These are phyloP conservation scores for Cucumis sativus DNA, from an alignment of 306 rosid genomes.

Conservation along the genomic window Cucumber_9930_V3 NC_026658.2:23491501-23492000, in stretches of 20 bases:
- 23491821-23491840: not conserved
- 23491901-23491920: constrained; percentile 15
- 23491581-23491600: too few species aligned
- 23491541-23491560: too few species aligned
- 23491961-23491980: constrained; percentile 6
- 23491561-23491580: too few species aligned
- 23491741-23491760: not conserved
- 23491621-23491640: too few species aligned
- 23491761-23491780: not conserved
- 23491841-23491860: not conserved
- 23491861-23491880: constrained; percentile 2
- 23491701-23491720: not conserved
- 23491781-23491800: not conserved
- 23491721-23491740: not conserved
- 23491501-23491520: too few species aligned
- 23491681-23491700: not conserved
- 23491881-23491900: constrained; percentile 19
- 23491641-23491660: too few species aligned
- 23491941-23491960: constrained; percentile 8
- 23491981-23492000: not conserved
- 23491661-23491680: too few species aligned
- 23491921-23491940: constrained; percentile 13
- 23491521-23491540: too few species aligned
- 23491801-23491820: not conserved
- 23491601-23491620: too few species aligned